A percentile compares a stretch with the other conserved stretches of the same genome.
These are phyloP conservation scores for Sphaceloma murrayae DNA, from an alignment of 2,329 filamentous ascomycete genomes.

Conservation along the genomic window DNA sequence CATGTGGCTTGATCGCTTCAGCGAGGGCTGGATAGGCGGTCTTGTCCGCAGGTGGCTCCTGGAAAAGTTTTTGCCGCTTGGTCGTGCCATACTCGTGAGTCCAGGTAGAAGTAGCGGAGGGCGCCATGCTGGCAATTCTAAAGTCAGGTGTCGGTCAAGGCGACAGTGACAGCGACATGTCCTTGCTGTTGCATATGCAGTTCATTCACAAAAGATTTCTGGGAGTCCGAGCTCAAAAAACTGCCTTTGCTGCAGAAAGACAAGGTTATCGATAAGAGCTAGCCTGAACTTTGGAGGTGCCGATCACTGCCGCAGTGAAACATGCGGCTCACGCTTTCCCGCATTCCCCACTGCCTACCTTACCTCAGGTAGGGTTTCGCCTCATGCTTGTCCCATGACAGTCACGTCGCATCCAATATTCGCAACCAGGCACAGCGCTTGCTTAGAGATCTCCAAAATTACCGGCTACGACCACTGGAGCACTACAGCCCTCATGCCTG, in stretches of 20 bases:
- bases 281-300: conserved; percentile 1
- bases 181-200: too few species aligned
- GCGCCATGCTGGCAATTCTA: conserved; percentile 25
- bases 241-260: neutral
- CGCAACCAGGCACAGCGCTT: too few species aligned
- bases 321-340: conserved; percentile 11
- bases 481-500: too few species aligned
- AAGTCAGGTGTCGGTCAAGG: neutral
- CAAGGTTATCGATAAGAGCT: conserved; percentile 17
- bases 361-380: too few species aligned
- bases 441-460: too few species aligned
- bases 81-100: conserved; percentile 76
- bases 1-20: conserved; percentile 78
- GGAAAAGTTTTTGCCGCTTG: conserved; percentile 79
- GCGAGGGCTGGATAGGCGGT: conserved; percentile 82
- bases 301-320: conserved; percentile 12
- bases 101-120: conserved; percentile 56
- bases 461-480: too few species aligned
- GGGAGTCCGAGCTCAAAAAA: conserved; percentile 14
- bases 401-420: conserved; percentile 7
- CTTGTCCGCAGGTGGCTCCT: conserved; percentile 75
- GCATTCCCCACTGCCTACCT: conserved; percentile 7
- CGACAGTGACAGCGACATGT: neutral
- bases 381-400: conserved; percentile 11
- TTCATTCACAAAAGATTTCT: conserved; percentile 6